Base-by-base conservation (phyloP, 345 rosid species). In the Hibiscus trionum region DNA sequence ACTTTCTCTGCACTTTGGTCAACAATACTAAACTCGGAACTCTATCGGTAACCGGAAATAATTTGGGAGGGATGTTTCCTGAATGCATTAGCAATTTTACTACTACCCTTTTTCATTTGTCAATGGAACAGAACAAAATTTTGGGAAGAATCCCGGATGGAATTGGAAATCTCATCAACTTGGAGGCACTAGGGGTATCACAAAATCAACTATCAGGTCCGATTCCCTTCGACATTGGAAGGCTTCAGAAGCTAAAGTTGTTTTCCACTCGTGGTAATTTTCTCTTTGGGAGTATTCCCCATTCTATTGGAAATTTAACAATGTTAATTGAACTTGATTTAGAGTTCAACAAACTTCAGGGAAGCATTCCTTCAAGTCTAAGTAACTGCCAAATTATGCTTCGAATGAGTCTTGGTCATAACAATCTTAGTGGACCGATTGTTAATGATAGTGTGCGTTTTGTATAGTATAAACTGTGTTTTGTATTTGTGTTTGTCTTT, bases 61-160 rank as follows among this genome's bases (percentile, higher is more conserved):
- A 55, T 10, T 75, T 81, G 2, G 58, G 59, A 56, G 81, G 80
- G 5, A 3, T 7, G 4, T 26, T 81, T 50, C 81, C 81, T 0
- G 33, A 49, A 0, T 26, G 24, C 16, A 47, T 81, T 4, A 57
- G 37, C 50, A 77, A 77, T 70, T 52, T 81, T 4, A 75, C 84
- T 1, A 57, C 24, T n/a, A 37, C 11, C 29, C 35, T 81, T 7
- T 4, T 1, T 0, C 0, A 0, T 1, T 35, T 78, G 4, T 0
- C 0, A 0, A 5, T 75, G 0, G 7, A 8, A 3, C 0, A 0
- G 0, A 81, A 77, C 42, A 53, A 29, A 9, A 31, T 81, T 11
- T 2, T 1, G 8, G 84, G 84, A 12, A 56, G 33, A n/a, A 49
- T 77, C 0, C 78, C 79, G 14, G 47, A 1, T 3, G 49, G 67